Evolutionary conservation across 768 basidiomycete species (phyloP).

Genomic region (Russula lepida): DNA sequence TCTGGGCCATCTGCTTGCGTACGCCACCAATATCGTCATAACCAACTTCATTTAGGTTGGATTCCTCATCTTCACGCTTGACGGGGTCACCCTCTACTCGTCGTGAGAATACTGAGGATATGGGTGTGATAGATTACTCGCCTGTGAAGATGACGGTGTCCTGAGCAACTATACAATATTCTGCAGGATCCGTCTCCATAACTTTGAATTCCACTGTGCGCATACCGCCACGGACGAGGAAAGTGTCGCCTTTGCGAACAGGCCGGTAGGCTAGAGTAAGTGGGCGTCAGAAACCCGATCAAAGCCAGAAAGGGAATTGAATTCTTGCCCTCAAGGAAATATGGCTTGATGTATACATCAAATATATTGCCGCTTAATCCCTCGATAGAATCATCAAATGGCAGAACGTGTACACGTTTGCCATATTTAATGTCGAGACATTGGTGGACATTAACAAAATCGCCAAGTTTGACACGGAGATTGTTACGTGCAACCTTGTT

Average conservation of each 20-base stretch:
- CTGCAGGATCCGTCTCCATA: conserved; percentile 94
- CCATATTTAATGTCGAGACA: conserved; percentile 99
- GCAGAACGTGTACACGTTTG: conserved; percentile 92
- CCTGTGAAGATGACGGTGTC: conserved; percentile 96
- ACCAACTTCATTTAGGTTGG: conserved; percentile 92
- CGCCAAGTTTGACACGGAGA: conserved; percentile 93
- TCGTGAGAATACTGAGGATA: conserved; percentile 2
- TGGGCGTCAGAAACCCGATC: background rate
- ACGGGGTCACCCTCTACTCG: conserved; percentile 89
- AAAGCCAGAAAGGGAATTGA: background rate
- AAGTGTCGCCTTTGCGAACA: conserved; percentile 95
- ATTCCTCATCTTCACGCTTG: conserved; percentile 98
- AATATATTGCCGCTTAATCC: conserved; percentile 97
- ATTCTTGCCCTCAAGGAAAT: conserved; percentile 85
- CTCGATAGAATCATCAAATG: conserved; percentile 97
- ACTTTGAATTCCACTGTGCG: conserved; percentile 99
- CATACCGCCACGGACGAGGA: conserved; percentile 98
- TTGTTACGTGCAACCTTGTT: conserved; percentile 99
- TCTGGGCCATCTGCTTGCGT: conserved; percentile 99
- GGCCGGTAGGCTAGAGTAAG: conserved; percentile 54
- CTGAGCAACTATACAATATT: conserved; percentile 98
- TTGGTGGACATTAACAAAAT: conserved; percentile 91
- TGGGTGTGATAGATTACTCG: conserved; percentile 25
- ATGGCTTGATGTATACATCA: conserved; percentile 97
- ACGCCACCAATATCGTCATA: conserved; percentile 99